These are phyloP conservation scores for Pyrenula aspistea DNA, from an alignment of 495 filamentous ascomycete species.

Conservation along the genomic window DNA sequence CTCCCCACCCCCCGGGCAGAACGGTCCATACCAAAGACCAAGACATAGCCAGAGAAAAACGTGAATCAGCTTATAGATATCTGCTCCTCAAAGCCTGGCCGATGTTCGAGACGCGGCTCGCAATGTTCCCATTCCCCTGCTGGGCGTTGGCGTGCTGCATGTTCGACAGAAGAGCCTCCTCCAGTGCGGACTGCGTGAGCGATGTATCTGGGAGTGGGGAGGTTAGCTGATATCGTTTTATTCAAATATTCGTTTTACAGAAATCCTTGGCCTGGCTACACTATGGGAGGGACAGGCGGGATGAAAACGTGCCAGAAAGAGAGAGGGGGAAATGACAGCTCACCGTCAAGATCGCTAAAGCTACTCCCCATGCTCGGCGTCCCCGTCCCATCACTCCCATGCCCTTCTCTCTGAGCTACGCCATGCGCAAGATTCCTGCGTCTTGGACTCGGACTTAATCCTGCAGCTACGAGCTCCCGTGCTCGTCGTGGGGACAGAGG, in stretches of 20 bases:
- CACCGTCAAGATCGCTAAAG: constrained; percentile 93
- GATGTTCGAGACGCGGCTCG: constrained; percentile 81
- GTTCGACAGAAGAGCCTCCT: constrained; percentile 84
- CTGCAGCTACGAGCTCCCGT: constrained; percentile 32
- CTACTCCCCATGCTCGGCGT: constrained; percentile 96
- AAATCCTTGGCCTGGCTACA: too few relatives aligned
- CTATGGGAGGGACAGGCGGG: too few relatives aligned
- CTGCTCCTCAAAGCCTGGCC: constrained; percentile 45
- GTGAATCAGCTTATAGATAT: background rate
- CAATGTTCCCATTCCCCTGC: constrained; percentile 41
- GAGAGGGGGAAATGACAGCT: constrained; percentile 9
- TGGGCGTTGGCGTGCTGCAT: constrained; percentile 65
- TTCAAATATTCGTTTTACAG: too few relatives aligned
- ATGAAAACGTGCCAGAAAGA: background rate
- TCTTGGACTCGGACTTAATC: constrained; percentile 32
- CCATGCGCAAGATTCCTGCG: background rate
- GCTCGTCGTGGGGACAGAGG: constrained; percentile 41
- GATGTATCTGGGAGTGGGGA: constrained; percentile 55
- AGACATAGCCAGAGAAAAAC: too few relatives aligned
- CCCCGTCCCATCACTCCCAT: constrained; percentile 57
- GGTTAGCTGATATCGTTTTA: background rate
- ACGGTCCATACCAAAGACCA: too few relatives aligned
- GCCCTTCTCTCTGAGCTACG: constrained; percentile 30
- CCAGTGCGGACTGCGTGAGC: constrained; percentile 85
- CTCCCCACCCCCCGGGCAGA: too few relatives aligned